These are phyloP conservation scores for Syncephalastrum racemosum DNA, from an alignment of 371 early-diverging fungal species.

Conservation along the genomic window DNA sequence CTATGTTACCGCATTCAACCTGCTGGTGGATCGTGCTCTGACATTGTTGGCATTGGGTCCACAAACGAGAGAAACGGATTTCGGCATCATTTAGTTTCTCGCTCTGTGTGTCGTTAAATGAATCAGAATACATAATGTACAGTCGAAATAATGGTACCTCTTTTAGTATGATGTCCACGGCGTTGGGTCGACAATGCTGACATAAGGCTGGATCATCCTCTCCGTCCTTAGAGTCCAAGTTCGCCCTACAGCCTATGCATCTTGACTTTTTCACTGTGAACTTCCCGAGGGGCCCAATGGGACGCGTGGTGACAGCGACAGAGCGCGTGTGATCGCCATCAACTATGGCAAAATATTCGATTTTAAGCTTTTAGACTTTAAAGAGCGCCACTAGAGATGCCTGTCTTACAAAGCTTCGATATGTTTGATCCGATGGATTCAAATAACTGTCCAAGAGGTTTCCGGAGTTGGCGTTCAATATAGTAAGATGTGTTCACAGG, in stretches of 20 bases:
- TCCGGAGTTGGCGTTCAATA: slow-evolving; percentile 98
- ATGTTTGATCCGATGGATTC: slow-evolving; percentile 86
- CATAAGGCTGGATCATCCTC: slow-evolving; percentile 72
- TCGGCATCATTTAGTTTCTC: slow-evolving; percentile 72
- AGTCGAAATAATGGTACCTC: too few relatives aligned
- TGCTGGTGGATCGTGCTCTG: slow-evolving; percentile 96
- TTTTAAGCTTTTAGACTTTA: too few relatives aligned
- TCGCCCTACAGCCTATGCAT: slow-evolving; percentile 94
- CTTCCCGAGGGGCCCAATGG: slow-evolving; percentile 89
- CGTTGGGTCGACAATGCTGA: slow-evolving; percentile 70
- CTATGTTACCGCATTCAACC: slow-evolving; percentile 95
- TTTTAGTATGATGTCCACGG: slow-evolving; percentile 12
- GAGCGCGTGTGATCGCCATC: slow-evolving; percentile 93
- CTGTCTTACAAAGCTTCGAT: too few relatives aligned
- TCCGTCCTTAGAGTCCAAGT: too few relatives aligned
- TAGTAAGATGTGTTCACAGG: slow-evolving; percentile 99
- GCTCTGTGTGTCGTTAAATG: slow-evolving; percentile 20
- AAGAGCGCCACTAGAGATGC: too few relatives aligned
- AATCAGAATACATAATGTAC: background rate
- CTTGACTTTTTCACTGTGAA: slow-evolving; percentile 90
- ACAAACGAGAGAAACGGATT: slow-evolving; percentile 82
- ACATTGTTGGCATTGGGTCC: slow-evolving; percentile 99
- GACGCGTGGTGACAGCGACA: slow-evolving; percentile 86
- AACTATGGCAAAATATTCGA: slow-evolving; percentile 31
- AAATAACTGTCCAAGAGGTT: slow-evolving; percentile 96